A percentile compares a stretch with the other conserved stretches of the same genome.
These are phyloP conservation scores for Plasmodium fragile DNA, from an alignment of 169 alveolate genomes.

Conservation along the genomic window DNA sequence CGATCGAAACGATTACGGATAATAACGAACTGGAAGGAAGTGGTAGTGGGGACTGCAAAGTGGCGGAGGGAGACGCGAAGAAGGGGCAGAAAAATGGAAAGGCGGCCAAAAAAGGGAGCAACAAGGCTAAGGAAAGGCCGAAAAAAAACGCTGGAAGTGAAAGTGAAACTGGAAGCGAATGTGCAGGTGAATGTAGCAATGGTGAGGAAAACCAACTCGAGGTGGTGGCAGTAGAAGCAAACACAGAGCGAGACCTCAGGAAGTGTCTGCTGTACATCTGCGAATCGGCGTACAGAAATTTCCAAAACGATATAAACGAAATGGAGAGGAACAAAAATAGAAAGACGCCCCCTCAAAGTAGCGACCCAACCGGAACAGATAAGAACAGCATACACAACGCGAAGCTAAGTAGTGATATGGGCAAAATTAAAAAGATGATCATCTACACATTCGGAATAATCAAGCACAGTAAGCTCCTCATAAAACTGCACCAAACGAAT, in stretches of 20 bases:
- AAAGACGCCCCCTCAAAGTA: not conserved
- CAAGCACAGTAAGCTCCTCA: conserved; percentile 55
- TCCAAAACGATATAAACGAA: conserved; percentile 71
- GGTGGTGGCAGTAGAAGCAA: not conserved
- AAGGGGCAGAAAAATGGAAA: not conserved
- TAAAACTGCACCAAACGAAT: conserved; percentile 68
- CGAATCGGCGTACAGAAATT: conserved; percentile 65
- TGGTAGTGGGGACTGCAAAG: not conserved
- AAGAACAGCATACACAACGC: conserved; percentile 2
- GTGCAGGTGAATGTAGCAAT: not conserved
- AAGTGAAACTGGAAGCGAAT: not conserved
- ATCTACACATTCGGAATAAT: conserved; percentile 66
- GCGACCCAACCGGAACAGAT: not conserved
- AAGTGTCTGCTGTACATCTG: conserved; percentile 63
- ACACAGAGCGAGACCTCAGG: conserved; percentile 10
- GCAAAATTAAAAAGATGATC: conserved; percentile 70
- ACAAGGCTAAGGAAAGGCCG: not conserved
- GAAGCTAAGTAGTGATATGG: conserved; percentile 26
- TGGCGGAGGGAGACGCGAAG: not conserved
- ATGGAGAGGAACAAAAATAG: conserved; percentile 55
- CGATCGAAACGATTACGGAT: not conserved
- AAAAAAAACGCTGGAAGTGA: not conserved
- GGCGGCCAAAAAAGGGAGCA: not conserved
- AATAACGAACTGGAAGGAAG: not conserved
- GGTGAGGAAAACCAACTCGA: not conserved